A percentile compares a stretch with the other conserved stretches of the same genome.
phyloP scores from a whole-genome alignment of 2,329 filamentous ascomycete species.

The Penicillium hordei region DNA sequence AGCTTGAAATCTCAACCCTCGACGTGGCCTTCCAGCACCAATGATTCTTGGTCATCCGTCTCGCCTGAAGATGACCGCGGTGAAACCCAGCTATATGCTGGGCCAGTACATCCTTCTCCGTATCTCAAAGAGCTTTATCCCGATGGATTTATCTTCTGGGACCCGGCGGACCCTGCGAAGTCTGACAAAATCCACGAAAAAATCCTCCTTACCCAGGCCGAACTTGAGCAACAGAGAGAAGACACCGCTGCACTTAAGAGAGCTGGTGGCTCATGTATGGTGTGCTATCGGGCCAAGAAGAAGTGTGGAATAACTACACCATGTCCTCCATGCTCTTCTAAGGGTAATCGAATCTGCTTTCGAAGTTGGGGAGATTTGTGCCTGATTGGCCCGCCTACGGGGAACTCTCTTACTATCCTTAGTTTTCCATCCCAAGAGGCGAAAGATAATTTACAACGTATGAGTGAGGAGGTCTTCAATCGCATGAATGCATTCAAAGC shows the following conservation, averaged over 20 bases:
- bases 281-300: slow-evolving; percentile 32
- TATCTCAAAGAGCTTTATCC: too few species aligned
- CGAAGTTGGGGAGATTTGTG: slow-evolving; percentile 20
- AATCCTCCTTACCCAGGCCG: slow-evolving; percentile 8
- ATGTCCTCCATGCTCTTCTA: slow-evolving; percentile 22
- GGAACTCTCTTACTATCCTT: background rate
- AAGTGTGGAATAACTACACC: slow-evolving; percentile 21
- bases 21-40: background rate
- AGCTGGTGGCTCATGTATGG: slow-evolving; percentile 31
- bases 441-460: background rate
- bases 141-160: slow-evolving; percentile 14
- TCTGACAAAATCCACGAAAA: slow-evolving; percentile 7
- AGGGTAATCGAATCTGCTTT: slow-evolving; percentile 22
- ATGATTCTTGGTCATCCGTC: too few species aligned
- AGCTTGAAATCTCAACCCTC: background rate
- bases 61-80: background rate
- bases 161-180: slow-evolving; percentile 13
- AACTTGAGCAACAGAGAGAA: slow-evolving; percentile 18
- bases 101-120: background rate
- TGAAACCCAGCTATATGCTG: background rate
- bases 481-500: background rate
- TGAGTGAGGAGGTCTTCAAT: slow-evolving; percentile 8
- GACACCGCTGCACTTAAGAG: slow-evolving; percentile 20
- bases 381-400: slow-evolving; percentile 7
- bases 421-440: slow-evolving; percentile 1